Evolutionary conservation across 148 eudicot genomes (phyloP), one percentile per base, ranked within the genome.

Genomic region (Cornus kousa): DNA sequence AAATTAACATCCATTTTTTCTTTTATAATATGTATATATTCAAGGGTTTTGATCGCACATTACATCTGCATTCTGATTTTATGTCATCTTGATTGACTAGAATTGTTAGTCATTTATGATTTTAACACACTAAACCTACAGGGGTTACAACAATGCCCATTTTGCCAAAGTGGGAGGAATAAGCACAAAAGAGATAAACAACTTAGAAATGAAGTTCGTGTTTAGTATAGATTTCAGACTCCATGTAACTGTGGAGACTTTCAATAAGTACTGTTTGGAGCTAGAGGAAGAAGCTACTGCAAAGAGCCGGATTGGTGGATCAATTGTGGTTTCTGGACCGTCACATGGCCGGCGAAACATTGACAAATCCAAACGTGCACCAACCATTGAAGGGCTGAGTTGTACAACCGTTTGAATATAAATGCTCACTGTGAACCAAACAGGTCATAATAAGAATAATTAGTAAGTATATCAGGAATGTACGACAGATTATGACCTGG

Each of bases 181-280:
- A 32, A 86, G 83, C 73, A 85, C 80, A 13, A 68, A 72, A 66
- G 91, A 90, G 77, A 85, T 88, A 81, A 90, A 88, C 83, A 79
- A 72, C 64, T 74, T 90, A 74, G 93, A 90, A 77, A 77, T 65
- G 81, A 69, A 82, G 57, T 73, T 85, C 24, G 20, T 85, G 72
- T 79, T 53, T 40, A 46, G 69, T 19, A 62, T 82, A n/a, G 77
- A 77, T 6, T 85, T 85, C 85, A 78, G 80, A 73, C 82, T 90
- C 37, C 86, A 83, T 9, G 88, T 88, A 66, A 82, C 87, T 32
- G 5, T 80, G 7, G 83, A 85, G n/a, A 73, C 76, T 19, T 90
- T 88, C 64, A 80, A 88, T 31, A 81, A 72, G 9, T 90, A 80
- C 48, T 90, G 93, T 77, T 28, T 68, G 50, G 80, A 70, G 77